Conservation (phyloP, 768 basidiomycete genomes). For the Cantharellus anzutake region DNA sequence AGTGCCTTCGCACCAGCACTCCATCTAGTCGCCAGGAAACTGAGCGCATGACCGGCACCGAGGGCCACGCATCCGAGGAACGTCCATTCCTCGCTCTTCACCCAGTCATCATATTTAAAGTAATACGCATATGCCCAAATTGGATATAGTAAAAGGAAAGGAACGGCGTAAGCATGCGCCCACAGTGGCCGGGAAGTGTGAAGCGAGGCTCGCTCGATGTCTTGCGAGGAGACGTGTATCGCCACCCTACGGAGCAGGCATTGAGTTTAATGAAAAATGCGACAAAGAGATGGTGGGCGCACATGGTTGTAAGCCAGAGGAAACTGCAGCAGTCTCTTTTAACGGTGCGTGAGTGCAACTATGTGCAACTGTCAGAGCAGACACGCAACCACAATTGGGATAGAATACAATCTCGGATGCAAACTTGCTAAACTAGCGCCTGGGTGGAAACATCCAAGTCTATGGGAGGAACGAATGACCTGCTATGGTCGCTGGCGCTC, state of each 20-base stretch:
- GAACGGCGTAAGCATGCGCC: slow-evolving; percentile 51
- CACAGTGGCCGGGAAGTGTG: slow-evolving; percentile 51
- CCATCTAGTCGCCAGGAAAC: slow-evolving; percentile 86
- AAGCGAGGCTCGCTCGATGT: slow-evolving; percentile 47
- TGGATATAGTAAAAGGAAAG: slow-evolving; percentile 67
- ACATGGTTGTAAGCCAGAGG: no score
- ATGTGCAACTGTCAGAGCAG: no score
- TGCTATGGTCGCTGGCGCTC: neutral
- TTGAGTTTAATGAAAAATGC: no score
- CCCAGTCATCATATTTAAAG: slow-evolving; percentile 75
- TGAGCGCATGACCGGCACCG: slow-evolving; percentile 75
- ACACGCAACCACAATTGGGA: no score
- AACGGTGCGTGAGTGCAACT: no score
- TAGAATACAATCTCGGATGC: no score
- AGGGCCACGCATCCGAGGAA: slow-evolving; percentile 80
- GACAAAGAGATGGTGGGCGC: no score
- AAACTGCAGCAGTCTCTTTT: no score
- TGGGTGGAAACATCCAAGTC: no score
- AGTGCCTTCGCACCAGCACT: slow-evolving; percentile 56
- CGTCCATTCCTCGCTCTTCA: slow-evolving; percentile 93
- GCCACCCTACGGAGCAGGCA: slow-evolving; percentile 17
- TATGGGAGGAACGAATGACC: neutral
- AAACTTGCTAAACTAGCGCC: no score
- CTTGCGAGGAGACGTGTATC: slow-evolving; percentile 39
- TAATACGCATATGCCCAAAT: slow-evolving; percentile 82